Evolutionary conservation across 2,329 filamentous ascomycete genomes (phyloP), one percentile per base, ranked within the genome.

Genomic region (Scytalidium lignicola): DNA sequence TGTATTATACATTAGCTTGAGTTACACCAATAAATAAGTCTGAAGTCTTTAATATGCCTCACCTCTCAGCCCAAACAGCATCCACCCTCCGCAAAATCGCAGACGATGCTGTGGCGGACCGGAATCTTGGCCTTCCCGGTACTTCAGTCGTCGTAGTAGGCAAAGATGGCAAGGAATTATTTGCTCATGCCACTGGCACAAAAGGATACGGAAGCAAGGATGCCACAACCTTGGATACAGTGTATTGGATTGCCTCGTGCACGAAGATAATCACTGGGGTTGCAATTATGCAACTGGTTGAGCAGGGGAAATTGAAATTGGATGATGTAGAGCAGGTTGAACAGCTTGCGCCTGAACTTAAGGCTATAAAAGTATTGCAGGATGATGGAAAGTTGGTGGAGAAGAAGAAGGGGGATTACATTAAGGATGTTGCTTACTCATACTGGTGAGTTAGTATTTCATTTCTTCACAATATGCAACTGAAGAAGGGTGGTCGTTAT

Each of bases 241-340:
- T 81, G 1, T 87, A 82, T 56, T 80, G 75, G 76, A 72, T 82
- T 10, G 78, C 78, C 0, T 78, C 75, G 0, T 79, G 75, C 58
- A 80, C 78, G 15, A 81, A 82, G 65, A 70, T 80, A 67, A 64
- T 82, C 12, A 66, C 70, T 0, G 75, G 70, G 0, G 62, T 81
- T 13, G 75, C 76, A 1, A 72, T 68, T 43, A 79, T 82, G 77
- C 77, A 81, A 60, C 67, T 80, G 0, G 76, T 80, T 1, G 79
- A 82, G 59, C 64, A 71, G 51, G 75, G 73, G 0, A 54, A 62
- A 13, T 51, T 80, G n/a, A 62, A 54, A 1, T 63, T 82, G 1
- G 32, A 37, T 13, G 32, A 83, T 86, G 76, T 74, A 73, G 1
- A 66, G 78, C 1, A 74, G 46, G 62, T 75, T 0, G 75, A 77